A percentile compares a stretch with the other conserved stretches of the same genome.
phyloP scores from a whole-genome alignment of 2,329 filamentous ascomycete genomes.

The Didymella sp. region DNA sequence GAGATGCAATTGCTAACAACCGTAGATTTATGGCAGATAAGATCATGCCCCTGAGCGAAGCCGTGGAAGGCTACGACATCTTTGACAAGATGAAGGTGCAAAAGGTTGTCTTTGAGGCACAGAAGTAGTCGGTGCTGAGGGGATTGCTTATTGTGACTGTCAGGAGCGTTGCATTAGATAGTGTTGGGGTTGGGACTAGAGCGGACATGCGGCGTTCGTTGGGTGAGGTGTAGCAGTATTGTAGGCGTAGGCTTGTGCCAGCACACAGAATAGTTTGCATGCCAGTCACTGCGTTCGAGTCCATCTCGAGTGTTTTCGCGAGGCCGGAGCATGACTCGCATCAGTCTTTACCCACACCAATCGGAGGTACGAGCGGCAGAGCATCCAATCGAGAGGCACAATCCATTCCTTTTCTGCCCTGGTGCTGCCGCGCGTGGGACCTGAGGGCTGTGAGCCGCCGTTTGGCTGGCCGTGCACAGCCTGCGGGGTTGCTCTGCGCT shows the following conservation, averaged over 20 bases:
- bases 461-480: slow-evolving; percentile 28
- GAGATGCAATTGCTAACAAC: slow-evolving; percentile 4
- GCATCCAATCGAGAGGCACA: slow-evolving; percentile 7
- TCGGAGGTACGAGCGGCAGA: slow-evolving; percentile 13
- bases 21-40: slow-evolving; percentile 60
- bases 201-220: not conserved
- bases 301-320: not conserved
- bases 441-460: slow-evolving; percentile 16
- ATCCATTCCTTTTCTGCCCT: slow-evolving; percentile 14
- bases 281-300: not conserved
- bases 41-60: slow-evolving; percentile 59
- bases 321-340: slow-evolving; percentile 14
- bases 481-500: slow-evolving; percentile 25
- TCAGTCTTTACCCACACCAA: slow-evolving; percentile 3
- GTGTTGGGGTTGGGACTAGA: not conserved
- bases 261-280: not conserved
- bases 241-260: not conserved
- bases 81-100: slow-evolving; percentile 63
- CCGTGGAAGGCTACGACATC: slow-evolving; percentile 60
- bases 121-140: slow-evolving; percentile 36
- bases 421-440: slow-evolving; percentile 17
- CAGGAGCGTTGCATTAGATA: slow-evolving; percentile 6
- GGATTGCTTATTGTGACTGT: not conserved
- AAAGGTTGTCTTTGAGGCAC: slow-evolving; percentile 60
- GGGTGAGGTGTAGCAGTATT: not conserved